These are phyloP conservation scores for Geotrichum siamense DNA, from an alignment of 1,139 yeast genomes.

Conservation along the genomic window DNA sequence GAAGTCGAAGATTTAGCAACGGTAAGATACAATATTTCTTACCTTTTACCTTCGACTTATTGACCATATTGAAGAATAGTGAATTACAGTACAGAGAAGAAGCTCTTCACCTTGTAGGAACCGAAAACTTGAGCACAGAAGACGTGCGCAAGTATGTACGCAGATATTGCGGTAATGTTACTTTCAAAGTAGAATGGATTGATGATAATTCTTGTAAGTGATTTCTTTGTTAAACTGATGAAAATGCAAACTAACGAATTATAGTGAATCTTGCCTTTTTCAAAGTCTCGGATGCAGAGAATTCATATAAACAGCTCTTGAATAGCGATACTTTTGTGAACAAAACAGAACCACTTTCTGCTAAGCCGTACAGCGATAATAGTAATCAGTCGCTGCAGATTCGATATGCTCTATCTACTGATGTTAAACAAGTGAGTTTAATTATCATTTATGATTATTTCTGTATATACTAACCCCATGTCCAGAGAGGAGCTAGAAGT, in stretches of 20 bases:
- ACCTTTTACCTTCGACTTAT: not conserved
- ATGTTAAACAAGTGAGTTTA: slow-evolving; percentile 43
- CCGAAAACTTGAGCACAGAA: slow-evolving; percentile 58
- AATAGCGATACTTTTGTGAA: not conserved
- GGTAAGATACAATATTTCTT: not conserved
- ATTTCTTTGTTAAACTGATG: not conserved
- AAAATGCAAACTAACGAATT: slow-evolving; percentile 16
- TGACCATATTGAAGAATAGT: not conserved
- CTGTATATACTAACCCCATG: not conserved
- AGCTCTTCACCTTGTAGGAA: slow-evolving; percentile 53
- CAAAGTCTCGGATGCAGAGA: slow-evolving; percentile 17
- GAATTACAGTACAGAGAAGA: slow-evolving; percentile 31
- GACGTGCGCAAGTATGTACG: slow-evolving; percentile 55
- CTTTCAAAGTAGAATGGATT: slow-evolving; percentile 59
- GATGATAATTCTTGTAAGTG: slow-evolving; percentile 44
- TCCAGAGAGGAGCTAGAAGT: slow-evolving; percentile 45
- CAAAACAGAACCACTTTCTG: slow-evolving; percentile 26
- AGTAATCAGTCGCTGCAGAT: slow-evolving; percentile 37
- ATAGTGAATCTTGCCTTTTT: slow-evolving; percentile 12
- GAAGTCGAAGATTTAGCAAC: not conserved
- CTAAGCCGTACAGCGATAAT: slow-evolving; percentile 39
- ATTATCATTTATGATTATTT: not conserved
- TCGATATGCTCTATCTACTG: slow-evolving; percentile 49
- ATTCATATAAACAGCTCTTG: slow-evolving; percentile 3
- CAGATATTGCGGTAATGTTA: slow-evolving; percentile 40